These are phyloP conservation scores for Geranium incanum DNA, from an alignment of 441 rosid genomes.

Conservation along the genomic window DNA sequence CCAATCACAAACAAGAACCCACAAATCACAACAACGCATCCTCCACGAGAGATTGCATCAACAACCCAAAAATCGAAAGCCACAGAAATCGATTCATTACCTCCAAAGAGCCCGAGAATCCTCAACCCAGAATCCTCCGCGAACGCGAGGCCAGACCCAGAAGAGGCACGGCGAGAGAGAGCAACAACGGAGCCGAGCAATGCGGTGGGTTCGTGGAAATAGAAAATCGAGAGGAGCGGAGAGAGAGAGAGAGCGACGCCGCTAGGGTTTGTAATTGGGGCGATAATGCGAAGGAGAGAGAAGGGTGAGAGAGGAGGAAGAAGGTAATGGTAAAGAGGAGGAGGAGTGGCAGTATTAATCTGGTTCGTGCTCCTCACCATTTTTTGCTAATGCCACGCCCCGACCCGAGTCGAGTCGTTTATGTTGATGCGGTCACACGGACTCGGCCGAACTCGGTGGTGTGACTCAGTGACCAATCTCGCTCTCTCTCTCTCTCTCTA, in stretches of 20 bases:
- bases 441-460: conserved; percentile 26
- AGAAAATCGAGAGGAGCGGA: not conserved
- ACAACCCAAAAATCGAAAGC: not conserved
- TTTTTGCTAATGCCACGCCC: conserved; percentile 76
- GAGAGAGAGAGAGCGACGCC: not conserved
- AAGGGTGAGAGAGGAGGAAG: conserved; percentile 25
- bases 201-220: conserved; percentile 16
- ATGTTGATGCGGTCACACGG: conserved; percentile 27
- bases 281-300: conserved; percentile 23
- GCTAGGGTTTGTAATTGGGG: conserved; percentile 38
- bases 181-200: conserved; percentile 8
- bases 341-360: conserved; percentile 26
- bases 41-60: not conserved
- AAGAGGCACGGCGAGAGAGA: not conserved
- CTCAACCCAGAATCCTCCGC: not conserved
- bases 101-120: not conserved
- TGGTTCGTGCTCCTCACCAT: conserved; percentile 65
- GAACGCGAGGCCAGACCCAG: not conserved
- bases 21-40: conserved; percentile 12
- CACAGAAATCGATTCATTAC: not conserved
- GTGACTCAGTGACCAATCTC: conserved; percentile 1
- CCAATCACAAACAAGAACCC: conserved; percentile 10
- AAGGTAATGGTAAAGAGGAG: conserved; percentile 32
- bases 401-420: not conserved
- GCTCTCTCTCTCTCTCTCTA: conserved; percentile 7